Conservation (phyloP, 805 yeast species). For the Metschnikowia matae region DNA sequence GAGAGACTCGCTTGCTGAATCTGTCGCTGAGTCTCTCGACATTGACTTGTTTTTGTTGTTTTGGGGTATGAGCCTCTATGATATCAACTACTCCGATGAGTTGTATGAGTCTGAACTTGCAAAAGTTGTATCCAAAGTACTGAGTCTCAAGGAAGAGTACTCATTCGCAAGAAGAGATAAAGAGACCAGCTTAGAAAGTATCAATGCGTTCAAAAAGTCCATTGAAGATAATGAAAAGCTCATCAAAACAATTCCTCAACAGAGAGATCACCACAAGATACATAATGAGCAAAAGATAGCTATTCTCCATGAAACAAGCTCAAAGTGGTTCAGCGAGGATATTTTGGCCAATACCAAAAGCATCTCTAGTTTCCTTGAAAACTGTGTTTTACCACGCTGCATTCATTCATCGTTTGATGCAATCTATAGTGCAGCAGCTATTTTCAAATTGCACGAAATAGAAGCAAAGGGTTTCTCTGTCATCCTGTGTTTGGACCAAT, state of each 20-base stretch:
- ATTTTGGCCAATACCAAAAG: conserved; percentile 10
- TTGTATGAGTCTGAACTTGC: conserved; percentile 48
- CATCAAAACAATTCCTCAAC: conserved; percentile 29
- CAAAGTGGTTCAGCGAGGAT: conserved; percentile 37
- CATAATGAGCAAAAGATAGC: conserved; percentile 31
- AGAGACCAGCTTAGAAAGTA: conserved; percentile 10
- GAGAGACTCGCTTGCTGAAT: conserved; percentile 9
- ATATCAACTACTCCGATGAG: conserved; percentile 51
- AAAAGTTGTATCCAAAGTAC: conserved; percentile 35
- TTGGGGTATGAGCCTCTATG: conserved; percentile 73
- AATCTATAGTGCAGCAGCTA: conserved; percentile 57
- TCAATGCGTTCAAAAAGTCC: conserved; percentile 25
- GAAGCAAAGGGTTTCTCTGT: conserved; percentile 35
- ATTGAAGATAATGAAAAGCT: conserved; percentile 23
- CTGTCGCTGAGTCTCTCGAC: conserved; percentile 17
- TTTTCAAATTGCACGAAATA: conserved; percentile 46
- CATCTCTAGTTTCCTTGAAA: conserved; percentile 44
- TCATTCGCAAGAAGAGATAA: conserved; percentile 25
- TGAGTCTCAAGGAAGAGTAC: conserved; percentile 35
- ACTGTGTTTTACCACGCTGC: conserved; percentile 71
- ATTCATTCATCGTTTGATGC: conserved; percentile 83
- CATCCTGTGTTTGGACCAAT: conserved; percentile 36
- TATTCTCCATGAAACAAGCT: conserved; percentile 26
- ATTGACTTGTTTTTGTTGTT: conserved; percentile 39
- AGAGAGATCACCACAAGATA: conserved; percentile 41